Evolutionary conservation across 2,329 filamentous ascomycete genomes (phyloP).

Genomic region (Parasarocladium wereldwijsianum): DNA sequence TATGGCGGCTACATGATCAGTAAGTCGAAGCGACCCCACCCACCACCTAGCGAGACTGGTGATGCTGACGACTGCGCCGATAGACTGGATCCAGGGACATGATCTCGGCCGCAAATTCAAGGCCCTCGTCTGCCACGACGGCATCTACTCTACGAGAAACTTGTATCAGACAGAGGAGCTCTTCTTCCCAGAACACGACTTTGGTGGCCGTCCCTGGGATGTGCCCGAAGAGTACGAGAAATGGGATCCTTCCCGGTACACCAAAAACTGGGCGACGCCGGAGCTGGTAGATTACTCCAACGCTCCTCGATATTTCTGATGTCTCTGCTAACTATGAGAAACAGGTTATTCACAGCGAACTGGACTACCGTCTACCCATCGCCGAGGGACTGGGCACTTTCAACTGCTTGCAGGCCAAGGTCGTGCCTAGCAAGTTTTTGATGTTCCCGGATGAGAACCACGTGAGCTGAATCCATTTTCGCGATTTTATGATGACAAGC

Average conservation of each 20-base stretch:
- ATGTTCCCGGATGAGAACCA: conserved; percentile 67
- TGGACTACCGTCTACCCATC: conserved; percentile 79
- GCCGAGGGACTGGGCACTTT: conserved; percentile 75
- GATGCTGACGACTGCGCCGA: not conserved
- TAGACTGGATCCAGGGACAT: conserved; percentile 82
- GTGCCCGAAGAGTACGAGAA: conserved; percentile 48
- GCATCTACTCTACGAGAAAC: conserved; percentile 59
- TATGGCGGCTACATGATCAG: conserved; percentile 68
- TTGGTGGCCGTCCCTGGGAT: conserved; percentile 46
- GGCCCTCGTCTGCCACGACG: conserved; percentile 78
- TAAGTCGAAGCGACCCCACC: conserved; percentile 17
- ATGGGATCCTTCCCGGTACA: conserved; percentile 53
- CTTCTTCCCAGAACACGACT: conserved; percentile 57
- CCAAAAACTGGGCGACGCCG: conserved; percentile 68
- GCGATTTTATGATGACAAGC: not conserved
- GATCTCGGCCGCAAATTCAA: conserved; percentile 72
- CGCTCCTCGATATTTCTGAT: not conserved
- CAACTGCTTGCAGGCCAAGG: conserved; percentile 65
- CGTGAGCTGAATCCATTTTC: conserved; percentile 12
- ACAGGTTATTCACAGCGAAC: conserved; percentile 64
- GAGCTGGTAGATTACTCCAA: conserved; percentile 43
- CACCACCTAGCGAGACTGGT: too few species aligned
- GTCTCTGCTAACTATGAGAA: not conserved
- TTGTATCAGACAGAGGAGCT: conserved; percentile 53
- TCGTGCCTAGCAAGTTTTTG: conserved; percentile 63